Base-by-base conservation (phyloP, 2,329 filamentous ascomycete species). In the Penicillium brevicompactum region DNA sequence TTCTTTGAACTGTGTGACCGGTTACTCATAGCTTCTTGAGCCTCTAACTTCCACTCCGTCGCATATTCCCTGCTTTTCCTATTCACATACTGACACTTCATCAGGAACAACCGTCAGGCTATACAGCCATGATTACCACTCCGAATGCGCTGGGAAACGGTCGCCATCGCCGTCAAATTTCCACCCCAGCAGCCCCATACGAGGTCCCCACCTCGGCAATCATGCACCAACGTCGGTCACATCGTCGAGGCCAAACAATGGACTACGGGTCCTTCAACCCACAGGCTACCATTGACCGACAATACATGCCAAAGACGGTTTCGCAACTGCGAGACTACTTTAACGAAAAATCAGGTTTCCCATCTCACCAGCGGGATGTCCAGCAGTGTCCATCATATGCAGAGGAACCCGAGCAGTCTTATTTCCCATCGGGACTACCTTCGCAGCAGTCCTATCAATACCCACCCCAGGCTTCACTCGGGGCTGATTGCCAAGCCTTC, bases 81-180 rank as follows among this genome's bases (percentile, higher is more conserved):
- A 72, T 67, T 68, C 77, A 78, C 77, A 67, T 67, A 76, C 70
- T 69, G 71, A 74, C 70, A 76, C 71, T 72, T 76, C 78, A 82
- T 87, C 88, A 89, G 88, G 88, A 87, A 56, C 60, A 57, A 46
- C 62, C 60, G 58, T 66, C 67, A 67, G 62, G 68, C 68, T 64
- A 59, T 59, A 59, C 59, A 69, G 67, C 67, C 66, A 63, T 64
- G 61, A 61, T 62, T 51, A 55, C 55, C 54, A 55, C 56, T 47
- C 55, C 64, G 53, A 60, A 61, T 42, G 63, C 61, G 56, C 59
- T 61, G 57, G 59, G 87, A 76, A 85, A 87, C 75, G 85, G 85
- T 78, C 83, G 86, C 77, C 91, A 96, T 79, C 85, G 90, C 75
- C 89, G 92, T 79, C 91, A 96, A 81, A 88, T 90, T 70, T 96